Conservation (phyloP, 2,329 filamentous ascomycete genomes). For the Hypoxylon sp. region DNA sequence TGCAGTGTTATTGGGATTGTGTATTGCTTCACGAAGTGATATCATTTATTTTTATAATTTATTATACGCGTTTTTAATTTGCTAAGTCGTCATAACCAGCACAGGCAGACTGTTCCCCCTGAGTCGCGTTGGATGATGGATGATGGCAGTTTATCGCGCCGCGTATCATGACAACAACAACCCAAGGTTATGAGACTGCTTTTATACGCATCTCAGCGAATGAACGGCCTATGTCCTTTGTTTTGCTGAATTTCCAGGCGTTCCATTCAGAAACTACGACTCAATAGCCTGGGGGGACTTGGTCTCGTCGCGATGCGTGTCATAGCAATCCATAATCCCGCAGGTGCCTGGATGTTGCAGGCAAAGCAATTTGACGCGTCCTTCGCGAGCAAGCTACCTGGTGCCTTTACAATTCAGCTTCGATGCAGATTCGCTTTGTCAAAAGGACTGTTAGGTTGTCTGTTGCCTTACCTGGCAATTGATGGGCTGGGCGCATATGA, state of each 20-base stretch:
- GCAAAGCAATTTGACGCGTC: slow-evolving; percentile 3
- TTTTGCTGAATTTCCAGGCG: slow-evolving; percentile 33
- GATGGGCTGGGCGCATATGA: slow-evolving; percentile 8
- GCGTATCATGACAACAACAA: slow-evolving; percentile 34
- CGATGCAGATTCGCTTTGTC: background rate
- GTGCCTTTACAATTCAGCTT: background rate
- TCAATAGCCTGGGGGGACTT: slow-evolving; percentile 33
- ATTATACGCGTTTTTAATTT: background rate
- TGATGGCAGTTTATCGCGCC: slow-evolving; percentile 10
- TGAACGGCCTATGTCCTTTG: slow-evolving; percentile 14
- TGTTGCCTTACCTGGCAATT: slow-evolving; percentile 13
- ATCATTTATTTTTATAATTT: slow-evolving; percentile 9
- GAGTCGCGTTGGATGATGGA: slow-evolving; percentile 31
- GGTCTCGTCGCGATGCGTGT: slow-evolving; percentile 11
- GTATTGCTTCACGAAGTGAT: background rate
- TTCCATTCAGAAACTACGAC: slow-evolving; percentile 43
- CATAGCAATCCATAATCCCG: slow-evolving; percentile 6
- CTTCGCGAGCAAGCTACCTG: slow-evolving; percentile 2
- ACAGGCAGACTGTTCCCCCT: slow-evolving; percentile 1
- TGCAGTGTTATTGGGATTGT: background rate
- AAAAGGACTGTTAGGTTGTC: too few relatives aligned
- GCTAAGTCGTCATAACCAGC: background rate
- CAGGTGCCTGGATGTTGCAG: slow-evolving; percentile 5
- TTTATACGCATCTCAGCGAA: slow-evolving; percentile 13
- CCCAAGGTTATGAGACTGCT: slow-evolving; percentile 30